Evolutionary conservation across 345 rosid genomes (phyloP).

Genomic region (Eucalyptus pauciflora): DNA sequence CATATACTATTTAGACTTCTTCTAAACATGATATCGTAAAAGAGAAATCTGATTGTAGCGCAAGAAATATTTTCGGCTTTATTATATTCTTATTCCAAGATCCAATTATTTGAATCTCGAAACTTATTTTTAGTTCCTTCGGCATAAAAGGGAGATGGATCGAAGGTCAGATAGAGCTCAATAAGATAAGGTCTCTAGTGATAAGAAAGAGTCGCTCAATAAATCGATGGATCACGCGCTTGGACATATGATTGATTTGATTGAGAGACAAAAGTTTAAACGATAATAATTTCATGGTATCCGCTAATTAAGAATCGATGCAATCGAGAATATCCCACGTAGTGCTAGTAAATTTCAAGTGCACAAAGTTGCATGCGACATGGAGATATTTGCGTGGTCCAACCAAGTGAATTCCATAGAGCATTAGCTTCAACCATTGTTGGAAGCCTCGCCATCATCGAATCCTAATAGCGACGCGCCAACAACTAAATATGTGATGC

Average conservation of each 20-base stretch:
- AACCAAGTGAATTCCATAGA: neutral
- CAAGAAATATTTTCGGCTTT: neutral
- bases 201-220: neutral
- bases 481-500: neutral
- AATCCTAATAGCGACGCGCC: neutral
- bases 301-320: neutral
- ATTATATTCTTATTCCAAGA: neutral
- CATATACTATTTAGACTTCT: neutral
- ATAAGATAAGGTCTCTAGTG: neutral
- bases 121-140: neutral
- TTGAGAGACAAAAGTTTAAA: neutral
- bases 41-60: neutral
- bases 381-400: neutral
- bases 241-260: neutral
- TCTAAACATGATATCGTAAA: neutral
- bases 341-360: neutral
- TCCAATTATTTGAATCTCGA: neutral
- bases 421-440: neutral
- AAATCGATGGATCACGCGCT: neutral
- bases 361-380: neutral
- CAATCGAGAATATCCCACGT: accelerated
- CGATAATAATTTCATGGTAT: neutral
- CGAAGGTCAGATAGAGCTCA: neutral
- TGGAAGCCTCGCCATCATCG: neutral
- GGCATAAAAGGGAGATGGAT: neutral